phyloP scores from a whole-genome alignment of 2,329 filamentous ascomycete species.

The Apiospora pterosperma region DNA sequence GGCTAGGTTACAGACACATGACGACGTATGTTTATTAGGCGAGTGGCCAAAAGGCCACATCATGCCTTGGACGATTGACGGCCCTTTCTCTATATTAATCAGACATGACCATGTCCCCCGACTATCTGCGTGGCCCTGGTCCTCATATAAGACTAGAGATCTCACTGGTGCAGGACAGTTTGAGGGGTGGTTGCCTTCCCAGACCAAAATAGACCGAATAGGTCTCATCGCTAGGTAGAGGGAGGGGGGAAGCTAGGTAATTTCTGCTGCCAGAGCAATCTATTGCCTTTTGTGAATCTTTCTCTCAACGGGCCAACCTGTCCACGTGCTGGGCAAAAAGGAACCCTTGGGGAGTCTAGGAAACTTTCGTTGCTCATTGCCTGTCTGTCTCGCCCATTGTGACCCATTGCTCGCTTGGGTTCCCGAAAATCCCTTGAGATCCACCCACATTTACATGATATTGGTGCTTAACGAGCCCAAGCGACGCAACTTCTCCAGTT shows the following conservation, averaged over 20 bases:
- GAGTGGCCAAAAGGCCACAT: conserved; percentile 4
- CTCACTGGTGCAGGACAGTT: neutral
- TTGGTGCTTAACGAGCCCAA: neutral
- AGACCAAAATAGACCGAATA: neutral
- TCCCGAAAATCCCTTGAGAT: conserved; percentile 6
- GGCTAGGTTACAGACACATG: neutral
- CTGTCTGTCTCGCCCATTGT: neutral
- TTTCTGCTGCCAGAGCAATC: neutral
- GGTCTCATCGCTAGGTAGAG: neutral
- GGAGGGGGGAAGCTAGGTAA: neutral
- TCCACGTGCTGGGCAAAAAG: neutral
- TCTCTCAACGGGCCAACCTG: neutral
- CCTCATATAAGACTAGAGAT: neutral
- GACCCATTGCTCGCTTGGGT: conserved; percentile 2
- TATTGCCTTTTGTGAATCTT: neutral
- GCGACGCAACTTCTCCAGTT: neutral
- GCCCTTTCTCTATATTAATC: neutral
- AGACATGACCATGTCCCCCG: neutral
- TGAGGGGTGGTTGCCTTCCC: neutral
- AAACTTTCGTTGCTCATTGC: neutral
- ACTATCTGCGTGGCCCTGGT: neutral
- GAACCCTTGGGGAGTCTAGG: neutral
- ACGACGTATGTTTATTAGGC: neutral
- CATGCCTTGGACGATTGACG: neutral
- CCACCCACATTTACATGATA: neutral